Conservation (phyloP, 768 basidiomycete species). For the Suillus lakei region DNA sequence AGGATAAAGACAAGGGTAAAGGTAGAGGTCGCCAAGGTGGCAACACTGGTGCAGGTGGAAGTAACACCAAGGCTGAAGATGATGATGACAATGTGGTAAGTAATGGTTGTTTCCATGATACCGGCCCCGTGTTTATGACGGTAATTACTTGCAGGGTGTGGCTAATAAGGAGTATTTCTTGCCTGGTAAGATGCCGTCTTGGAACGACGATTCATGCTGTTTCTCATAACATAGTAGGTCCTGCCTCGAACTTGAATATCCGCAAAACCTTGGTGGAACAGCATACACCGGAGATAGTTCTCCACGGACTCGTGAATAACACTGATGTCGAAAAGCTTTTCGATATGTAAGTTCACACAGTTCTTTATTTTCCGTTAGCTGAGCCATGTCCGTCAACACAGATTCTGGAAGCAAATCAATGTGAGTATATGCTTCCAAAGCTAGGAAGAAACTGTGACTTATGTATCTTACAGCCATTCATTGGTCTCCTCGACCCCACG, state of each 20-base stretch:
- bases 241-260: constrained; percentile 71
- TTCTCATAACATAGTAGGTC: constrained; percentile 45
- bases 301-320: constrained; percentile 78
- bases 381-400: constrained; percentile 30
- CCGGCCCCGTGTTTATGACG: constrained; percentile 2
- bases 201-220: background rate
- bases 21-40: constrained; percentile 40
- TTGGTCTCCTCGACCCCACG: constrained; percentile 79
- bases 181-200: constrained; percentile 56
- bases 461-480: constrained; percentile 48
- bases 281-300: constrained; percentile 80
- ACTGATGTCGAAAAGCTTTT: constrained; percentile 86
- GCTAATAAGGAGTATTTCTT: constrained; percentile 82
- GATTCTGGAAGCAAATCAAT: constrained; percentile 74
- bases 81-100: constrained; percentile 70
- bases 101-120: constrained; percentile 16
- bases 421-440: constrained; percentile 42
- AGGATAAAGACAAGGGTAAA: constrained; percentile 47
- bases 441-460: background rate
- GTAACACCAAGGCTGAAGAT: constrained; percentile 40
- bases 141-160: constrained; percentile 58
- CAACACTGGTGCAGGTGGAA: constrained; percentile 11
- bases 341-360: constrained; percentile 61
- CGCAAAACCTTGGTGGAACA: constrained; percentile 76
- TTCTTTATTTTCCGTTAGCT: background rate